Base-by-base conservation (phyloP, 2,329 filamentous ascomycete species). In the Cadophora luteo-olivacea region DNA sequence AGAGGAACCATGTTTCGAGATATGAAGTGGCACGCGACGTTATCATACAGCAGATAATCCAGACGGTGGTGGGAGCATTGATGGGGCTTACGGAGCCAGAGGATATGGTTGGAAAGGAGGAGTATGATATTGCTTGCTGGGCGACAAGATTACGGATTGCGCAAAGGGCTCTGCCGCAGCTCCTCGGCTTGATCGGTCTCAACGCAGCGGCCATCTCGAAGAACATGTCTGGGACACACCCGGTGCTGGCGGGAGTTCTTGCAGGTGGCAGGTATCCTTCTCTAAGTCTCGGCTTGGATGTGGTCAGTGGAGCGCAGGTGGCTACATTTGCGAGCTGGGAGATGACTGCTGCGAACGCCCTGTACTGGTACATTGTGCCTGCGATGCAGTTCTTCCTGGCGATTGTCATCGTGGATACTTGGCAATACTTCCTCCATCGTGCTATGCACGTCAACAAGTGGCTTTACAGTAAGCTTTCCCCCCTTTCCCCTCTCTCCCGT, bases 381-480 rank as follows among this genome's bases (percentile, higher is more conserved):
- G 85, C 83, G 3, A 66, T 95, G 61, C 95, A 98, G 79, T 92
- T 97, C 77, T 82, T 87, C 68, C 77, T 92, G 61, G 96, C 90
- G 29, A 86, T 95, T 69, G 82, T 88, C 72, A 84, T 97, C 72
- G 87, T 98, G 74, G 96, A 99, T 81, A 96, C 94, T 55, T 99
- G 96, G 96, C 95, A 99, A 79, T 99, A 99, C 82, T 97, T 97
- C 82, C 86, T 95, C 76, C 96, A 99, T 81, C 93, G 96, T 49
- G 87, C 91, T 68, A 99, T 99, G 96, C 96, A 99, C 82, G 86
- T 96, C 84, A 97, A 98, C 83, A 94, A 92, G 80, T 98, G 93
- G 92, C 86, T 99, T 75, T 98, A 98, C 84, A 91, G 93, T 96
- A 85, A 81, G 92, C 87, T 48, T 22, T 3, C 11, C 36, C 16